Evolutionary conservation across 2,329 filamentous ascomycete species (phyloP).

Genomic region (Aspergillus sojae): DNA sequence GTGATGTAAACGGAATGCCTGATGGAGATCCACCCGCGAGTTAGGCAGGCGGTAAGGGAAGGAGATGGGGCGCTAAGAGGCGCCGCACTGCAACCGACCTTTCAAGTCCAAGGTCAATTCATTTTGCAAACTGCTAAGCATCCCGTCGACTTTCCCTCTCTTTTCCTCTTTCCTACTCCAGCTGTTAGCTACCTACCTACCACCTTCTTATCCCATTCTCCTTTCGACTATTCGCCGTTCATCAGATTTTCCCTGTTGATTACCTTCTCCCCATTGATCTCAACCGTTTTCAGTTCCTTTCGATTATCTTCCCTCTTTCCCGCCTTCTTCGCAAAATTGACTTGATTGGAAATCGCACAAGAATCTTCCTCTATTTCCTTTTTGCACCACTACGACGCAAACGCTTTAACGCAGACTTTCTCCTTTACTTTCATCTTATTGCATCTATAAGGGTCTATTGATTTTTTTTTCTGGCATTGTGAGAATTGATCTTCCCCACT

Average conservation of each 20-base stretch:
- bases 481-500: slow-evolving; percentile 15
- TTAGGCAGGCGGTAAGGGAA: slow-evolving; percentile 19
- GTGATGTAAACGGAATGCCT: slow-evolving; percentile 1
- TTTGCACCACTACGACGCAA: background rate
- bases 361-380: slow-evolving; percentile 27
- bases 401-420: slow-evolving; percentile 12
- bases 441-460: slow-evolving; percentile 15
- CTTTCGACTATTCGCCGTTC: slow-evolving; percentile 11
- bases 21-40: background rate
- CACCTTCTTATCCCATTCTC: slow-evolving; percentile 9
- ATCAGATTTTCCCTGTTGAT: slow-evolving; percentile 6
- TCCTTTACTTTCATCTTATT: slow-evolving; percentile 15
- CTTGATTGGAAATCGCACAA: slow-evolving; percentile 31
- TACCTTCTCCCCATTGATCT: slow-evolving; percentile 9
- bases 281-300: slow-evolving; percentile 17
- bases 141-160: slow-evolving; percentile 10
- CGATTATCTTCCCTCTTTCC: slow-evolving; percentile 16
- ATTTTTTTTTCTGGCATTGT: slow-evolving; percentile 34
- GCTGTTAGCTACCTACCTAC: slow-evolving; percentile 11
- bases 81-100: slow-evolving; percentile 15
- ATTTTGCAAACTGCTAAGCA: slow-evolving; percentile 14
- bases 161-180: slow-evolving; percentile 12
- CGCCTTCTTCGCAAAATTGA: slow-evolving; percentile 21
- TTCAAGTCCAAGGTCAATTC: slow-evolving; percentile 8
- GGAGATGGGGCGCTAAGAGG: slow-evolving; percentile 8